These are phyloP conservation scores for Cryptosporidium sp. DNA, from an alignment of 169 alveolate genomes.

Conservation along the genomic window DNA sequence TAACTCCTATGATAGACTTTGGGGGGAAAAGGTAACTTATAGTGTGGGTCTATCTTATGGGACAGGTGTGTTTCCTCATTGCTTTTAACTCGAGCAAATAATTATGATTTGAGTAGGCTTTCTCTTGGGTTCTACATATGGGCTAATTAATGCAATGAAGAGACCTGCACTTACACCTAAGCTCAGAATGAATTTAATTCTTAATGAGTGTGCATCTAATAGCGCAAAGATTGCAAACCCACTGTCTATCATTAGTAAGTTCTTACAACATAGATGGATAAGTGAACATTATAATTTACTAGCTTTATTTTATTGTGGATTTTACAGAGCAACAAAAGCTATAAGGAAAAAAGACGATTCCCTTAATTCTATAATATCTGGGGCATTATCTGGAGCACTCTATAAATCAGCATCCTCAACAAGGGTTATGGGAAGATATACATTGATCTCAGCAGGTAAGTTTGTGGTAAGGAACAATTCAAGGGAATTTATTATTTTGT, in stretches of 20 bases:
- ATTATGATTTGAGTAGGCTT: conserved; percentile 79
- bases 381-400: conserved; percentile 88
- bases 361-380: conserved; percentile 83
- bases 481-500: background rate
- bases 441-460: conserved; percentile 60
- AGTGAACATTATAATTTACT: background rate
- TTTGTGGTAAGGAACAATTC: background rate
- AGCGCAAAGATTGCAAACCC: conserved; percentile 88
- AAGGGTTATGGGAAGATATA: conserved; percentile 39
- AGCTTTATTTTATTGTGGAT: conserved; percentile 85
- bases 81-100: background rate
- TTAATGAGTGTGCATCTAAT: conserved; percentile 84
- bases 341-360: conserved; percentile 80
- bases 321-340: conserved; percentile 80
- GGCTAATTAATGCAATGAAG: conserved; percentile 84
- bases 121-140: conserved; percentile 86
- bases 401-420: conserved; percentile 79
- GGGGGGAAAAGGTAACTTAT: conserved; percentile 89
- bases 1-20: conserved; percentile 87
- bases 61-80: conserved; percentile 80
- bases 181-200: conserved; percentile 85
- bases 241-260: conserved; percentile 81
- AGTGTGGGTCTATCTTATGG: conserved; percentile 89
- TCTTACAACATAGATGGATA: background rate
- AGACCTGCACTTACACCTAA: conserved; percentile 88